Evolutionary conservation across 306 rosid genomes (phyloP), one percentile per base, ranked within the genome.

Genomic region (Cucumis hystrix): DNA sequence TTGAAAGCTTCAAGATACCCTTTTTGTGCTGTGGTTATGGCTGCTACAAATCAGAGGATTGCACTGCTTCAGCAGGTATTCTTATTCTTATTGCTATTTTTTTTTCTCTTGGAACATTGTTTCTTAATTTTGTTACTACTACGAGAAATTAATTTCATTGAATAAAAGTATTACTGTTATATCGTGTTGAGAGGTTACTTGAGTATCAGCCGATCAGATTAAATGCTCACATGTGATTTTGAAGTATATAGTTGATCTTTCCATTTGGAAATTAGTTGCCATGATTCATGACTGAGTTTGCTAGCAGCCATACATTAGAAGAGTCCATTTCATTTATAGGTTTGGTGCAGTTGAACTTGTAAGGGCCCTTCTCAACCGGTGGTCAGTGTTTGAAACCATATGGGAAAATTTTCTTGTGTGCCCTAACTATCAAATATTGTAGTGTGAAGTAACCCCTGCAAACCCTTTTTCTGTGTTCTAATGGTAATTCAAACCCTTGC

Each of bases 21-120:
- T 1, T 96, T 96, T 73, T 96, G 99, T 83, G 99, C 98, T 13
- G 86, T 91, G 8, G 99, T 96, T 13, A 92, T 92, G 98, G 92
- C 96, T 0, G 91, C 99, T 7, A 86, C 98, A 3, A 96, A 96
- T 78, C 99, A 92, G 84, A 88, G 99, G 85, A 96, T 96, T 8
- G 92, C 97, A 0, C 81, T 96, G 69, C 98, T 92, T 84, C 98
- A 96, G 79, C 99, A 89, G 98, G 99, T 90, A 80, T 66, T 18
- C 10, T 7, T 23, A 13, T 77, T 70, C 18, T 15, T 75, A 9
- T 49, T 49, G 77, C 61, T 9, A 0, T 63, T 63, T 33, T 23
- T 58, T 76, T 25, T 16, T 33, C 37, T 40, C 28, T 10, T 51
- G 0, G 40, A 23, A 16, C 21, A 14, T 9, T 4, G 41, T 25